Evolutionary conservation across 1,284 basidiomycete species (phyloP), one percentile per base, ranked within the genome.

Genomic region (Fomitiporia mediterranea): DNA sequence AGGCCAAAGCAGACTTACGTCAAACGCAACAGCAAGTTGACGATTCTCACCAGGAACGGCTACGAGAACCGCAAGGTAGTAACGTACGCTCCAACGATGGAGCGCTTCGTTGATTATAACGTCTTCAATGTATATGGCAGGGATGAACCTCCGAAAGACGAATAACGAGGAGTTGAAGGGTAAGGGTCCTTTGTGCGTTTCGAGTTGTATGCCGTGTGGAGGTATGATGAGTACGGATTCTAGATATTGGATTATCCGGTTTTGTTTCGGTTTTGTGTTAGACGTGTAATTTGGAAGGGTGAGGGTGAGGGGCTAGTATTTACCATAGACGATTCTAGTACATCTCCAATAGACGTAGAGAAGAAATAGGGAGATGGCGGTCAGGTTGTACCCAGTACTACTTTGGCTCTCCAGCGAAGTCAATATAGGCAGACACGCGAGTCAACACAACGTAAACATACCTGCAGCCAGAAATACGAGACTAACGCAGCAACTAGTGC

Each of bases 101-200:
- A 90, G 68, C 2, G 81, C 88, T 66, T 91, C 89, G 63, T 89
- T 86, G 53, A 91, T 83, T 34, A 89, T 63, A 35, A 87, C 73
- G 59, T 88, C 84, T 47, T 78, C 73, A 27, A 90, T 68, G 2
- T 67, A 63, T 1, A 72, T 65, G 30, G 76, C 65, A 5, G 84
- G 81, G 61, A 91, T 80, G 65, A 90, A 89, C 5, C 69, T 77
- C 54, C 78, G 76, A 0, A 72, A 74, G 2, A 72, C 72, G 43
- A 71, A 70, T 3, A 84, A 62, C 2, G 78, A 68, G n/a, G n/a
- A n/a, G n/a, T n/a, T n/a, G n/a, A n/a, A n/a, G 32, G 76, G 59
- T 19, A 69, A 67, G 4, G 76, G 74, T 0, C 86, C 86, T 53
- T 77, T 71, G 65, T 81, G 79, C 0, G 82, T 83, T 68, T 90